Evolutionary conservation across 768 basidiomycete species (phyloP).

Genomic region (Neoboletus subvelutipes): DNA sequence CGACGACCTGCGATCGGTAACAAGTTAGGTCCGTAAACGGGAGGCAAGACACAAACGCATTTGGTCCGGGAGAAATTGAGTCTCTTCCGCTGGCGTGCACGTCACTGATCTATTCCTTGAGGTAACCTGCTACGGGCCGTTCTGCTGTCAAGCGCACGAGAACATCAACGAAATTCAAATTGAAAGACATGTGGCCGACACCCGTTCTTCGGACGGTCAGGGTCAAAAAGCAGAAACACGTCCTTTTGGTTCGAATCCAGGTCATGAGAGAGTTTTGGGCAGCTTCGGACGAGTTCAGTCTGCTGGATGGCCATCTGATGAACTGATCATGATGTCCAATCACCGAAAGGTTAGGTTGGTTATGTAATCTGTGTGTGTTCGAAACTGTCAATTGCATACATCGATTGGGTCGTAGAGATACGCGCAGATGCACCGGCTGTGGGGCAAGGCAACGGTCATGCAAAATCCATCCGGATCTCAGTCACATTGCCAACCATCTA

Average conservation of each 20-base stretch:
- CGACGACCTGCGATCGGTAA: constrained; percentile 2
- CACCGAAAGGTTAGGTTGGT: not conserved
- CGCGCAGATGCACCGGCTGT: not conserved
- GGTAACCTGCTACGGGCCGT: not conserved
- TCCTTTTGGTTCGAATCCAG: not conserved
- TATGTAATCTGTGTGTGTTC: not conserved
- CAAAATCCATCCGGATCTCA: constrained; percentile 14
- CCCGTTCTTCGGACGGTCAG: not conserved
- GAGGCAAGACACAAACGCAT: not conserved
- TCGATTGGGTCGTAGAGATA: not conserved
- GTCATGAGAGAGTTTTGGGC: not conserved
- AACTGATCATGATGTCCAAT: not conserved
- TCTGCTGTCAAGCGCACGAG: constrained; percentile 1
- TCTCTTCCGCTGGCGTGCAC: constrained; percentile 1
- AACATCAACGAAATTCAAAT: constrained; percentile 9
- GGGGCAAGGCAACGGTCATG: constrained; percentile 1
- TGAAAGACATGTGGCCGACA: not conserved
- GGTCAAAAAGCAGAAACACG: not conserved
- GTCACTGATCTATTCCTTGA: not conserved
- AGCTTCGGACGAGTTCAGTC: not conserved
- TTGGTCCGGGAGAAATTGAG: not conserved
- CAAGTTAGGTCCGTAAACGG: not conserved
- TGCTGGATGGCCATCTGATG: not conserved
- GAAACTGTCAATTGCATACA: not conserved
- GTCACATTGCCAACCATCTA: constrained; percentile 3